These are phyloP conservation scores for Geotrichum histeridarum DNA, from an alignment of 1,139 yeast genomes.

Conservation along the genomic window DNA sequence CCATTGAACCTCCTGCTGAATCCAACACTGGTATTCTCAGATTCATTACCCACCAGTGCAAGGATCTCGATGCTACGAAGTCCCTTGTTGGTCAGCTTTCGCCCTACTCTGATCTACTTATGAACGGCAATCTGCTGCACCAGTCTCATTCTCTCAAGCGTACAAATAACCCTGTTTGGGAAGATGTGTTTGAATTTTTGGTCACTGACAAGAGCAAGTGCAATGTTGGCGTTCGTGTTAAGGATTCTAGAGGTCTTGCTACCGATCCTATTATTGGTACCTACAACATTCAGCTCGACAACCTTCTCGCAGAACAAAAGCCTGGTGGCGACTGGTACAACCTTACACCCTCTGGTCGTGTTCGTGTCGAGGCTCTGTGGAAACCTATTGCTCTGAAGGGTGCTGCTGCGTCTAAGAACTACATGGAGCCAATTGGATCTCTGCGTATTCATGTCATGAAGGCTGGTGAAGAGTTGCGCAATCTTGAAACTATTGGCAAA, in stretches of 20 bases:
- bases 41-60: conserved; percentile 65
- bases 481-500: conserved; percentile 82
- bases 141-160: conserved; percentile 58
- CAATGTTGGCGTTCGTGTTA: conserved; percentile 59
- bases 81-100: conserved; percentile 65
- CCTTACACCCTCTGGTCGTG: conserved; percentile 61
- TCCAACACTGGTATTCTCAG: conserved; percentile 86
- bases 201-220: conserved; percentile 69
- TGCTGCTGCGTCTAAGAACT: conserved; percentile 63
- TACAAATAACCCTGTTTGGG: conserved; percentile 66
- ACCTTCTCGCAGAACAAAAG: conserved; percentile 71
- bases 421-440: conserved; percentile 90
- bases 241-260: conserved; percentile 55
- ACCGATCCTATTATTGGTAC: conserved; percentile 57
- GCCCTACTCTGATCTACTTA: conserved; percentile 62
- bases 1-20: conserved; percentile 81
- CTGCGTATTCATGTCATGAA: conserved; percentile 66
- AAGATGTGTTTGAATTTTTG: conserved; percentile 60
- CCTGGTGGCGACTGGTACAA: conserved; percentile 59
- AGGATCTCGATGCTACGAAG: conserved; percentile 57
- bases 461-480: conserved; percentile 60
- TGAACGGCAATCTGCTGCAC: conserved; percentile 55
- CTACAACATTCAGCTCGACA: conserved; percentile 48
- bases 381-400: conserved; percentile 72
- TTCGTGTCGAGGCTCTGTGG: conserved; percentile 69